phyloP scores from a whole-genome alignment of 805 yeast species.

The Hanseniaspora jakobsenii region DNA sequence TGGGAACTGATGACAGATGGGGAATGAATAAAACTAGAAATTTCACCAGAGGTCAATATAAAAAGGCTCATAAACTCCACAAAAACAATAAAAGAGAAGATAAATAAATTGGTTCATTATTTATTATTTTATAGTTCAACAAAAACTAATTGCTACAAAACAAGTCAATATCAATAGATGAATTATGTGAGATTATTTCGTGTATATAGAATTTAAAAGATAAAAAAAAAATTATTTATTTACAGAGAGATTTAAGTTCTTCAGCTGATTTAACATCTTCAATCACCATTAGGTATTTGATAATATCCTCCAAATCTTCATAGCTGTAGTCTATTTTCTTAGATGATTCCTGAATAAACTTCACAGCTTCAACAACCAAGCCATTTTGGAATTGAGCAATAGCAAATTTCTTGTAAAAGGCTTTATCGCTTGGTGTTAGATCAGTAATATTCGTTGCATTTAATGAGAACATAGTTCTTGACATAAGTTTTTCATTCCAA shows the following conservation, averaged over 20 bases:
- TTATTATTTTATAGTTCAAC: no score
- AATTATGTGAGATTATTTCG: no score
- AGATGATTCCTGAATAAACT: not conserved
- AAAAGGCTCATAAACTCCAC: slow-evolving; percentile 4
- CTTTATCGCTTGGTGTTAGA: not conserved
- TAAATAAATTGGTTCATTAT: no score
- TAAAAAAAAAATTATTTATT: no score
- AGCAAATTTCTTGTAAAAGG: slow-evolving; percentile 7
- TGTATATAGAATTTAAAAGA: no score
- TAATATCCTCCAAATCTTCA: not conserved
- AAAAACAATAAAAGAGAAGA: not conserved
- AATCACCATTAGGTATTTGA: no score
- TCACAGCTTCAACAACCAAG: slow-evolving; percentile 4
- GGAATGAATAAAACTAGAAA: not conserved
- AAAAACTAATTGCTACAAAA: no score
- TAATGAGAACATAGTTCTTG: slow-evolving; percentile 1
- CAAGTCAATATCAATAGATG: no score
- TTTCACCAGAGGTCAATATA: slow-evolving; percentile 8
- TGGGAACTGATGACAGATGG: not conserved
- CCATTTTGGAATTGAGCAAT: slow-evolving; percentile 1
- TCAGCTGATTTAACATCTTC: no score
- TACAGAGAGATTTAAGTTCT: no score
- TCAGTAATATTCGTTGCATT: not conserved
- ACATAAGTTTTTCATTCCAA: slow-evolving; percentile 10
- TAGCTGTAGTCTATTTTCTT: not conserved